Evolutionary conservation across 2,329 filamentous ascomycete species (phyloP).

Genomic region (Neoarthrinium moseri): DNA sequence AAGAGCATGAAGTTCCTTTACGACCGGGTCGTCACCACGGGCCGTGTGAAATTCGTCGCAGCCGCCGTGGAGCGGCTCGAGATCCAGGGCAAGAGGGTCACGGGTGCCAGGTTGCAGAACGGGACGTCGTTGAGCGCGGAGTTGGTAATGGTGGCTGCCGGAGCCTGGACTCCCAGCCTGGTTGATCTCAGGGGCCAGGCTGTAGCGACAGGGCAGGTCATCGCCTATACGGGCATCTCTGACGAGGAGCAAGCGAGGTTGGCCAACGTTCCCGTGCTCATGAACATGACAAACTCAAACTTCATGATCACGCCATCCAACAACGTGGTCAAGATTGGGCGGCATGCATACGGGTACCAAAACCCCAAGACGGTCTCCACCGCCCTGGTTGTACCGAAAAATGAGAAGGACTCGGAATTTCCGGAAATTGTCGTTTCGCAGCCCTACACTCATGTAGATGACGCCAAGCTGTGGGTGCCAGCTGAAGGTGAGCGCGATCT

Average conservation of each 20-base stretch:
- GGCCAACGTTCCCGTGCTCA: conserved; percentile 65
- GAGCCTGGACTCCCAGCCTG: conserved; percentile 80
- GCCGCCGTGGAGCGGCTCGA: conserved; percentile 46
- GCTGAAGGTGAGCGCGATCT: conserved; percentile 61
- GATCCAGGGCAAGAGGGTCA: conserved; percentile 37
- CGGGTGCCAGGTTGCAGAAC: conserved; percentile 57
- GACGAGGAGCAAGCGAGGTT: conserved; percentile 67
- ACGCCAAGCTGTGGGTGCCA: conserved; percentile 49
- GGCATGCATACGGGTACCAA: conserved; percentile 68
- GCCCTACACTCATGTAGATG: conserved; percentile 48
- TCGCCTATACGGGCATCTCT: conserved; percentile 76
- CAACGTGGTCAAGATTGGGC: conserved; percentile 64
- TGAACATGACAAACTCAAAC: conserved; percentile 70
- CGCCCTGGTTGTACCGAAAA: conserved; percentile 17
- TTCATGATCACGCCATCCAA: conserved; percentile 72
- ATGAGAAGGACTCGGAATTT: neutral
- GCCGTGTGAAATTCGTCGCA: conserved; percentile 55
- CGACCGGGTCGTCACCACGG: conserved; percentile 49
- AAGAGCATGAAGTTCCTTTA: conserved; percentile 66
- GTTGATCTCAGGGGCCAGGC: conserved; percentile 75
- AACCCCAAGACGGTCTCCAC: conserved; percentile 42
- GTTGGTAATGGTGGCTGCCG: conserved; percentile 77
- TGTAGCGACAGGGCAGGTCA: conserved; percentile 76
- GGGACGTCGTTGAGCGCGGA: conserved; percentile 58
- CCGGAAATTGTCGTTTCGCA: conserved; percentile 29